Evolutionary conservation across 2,329 filamentous ascomycete genomes (phyloP).

Genomic region (Spiromastix sp.): DNA sequence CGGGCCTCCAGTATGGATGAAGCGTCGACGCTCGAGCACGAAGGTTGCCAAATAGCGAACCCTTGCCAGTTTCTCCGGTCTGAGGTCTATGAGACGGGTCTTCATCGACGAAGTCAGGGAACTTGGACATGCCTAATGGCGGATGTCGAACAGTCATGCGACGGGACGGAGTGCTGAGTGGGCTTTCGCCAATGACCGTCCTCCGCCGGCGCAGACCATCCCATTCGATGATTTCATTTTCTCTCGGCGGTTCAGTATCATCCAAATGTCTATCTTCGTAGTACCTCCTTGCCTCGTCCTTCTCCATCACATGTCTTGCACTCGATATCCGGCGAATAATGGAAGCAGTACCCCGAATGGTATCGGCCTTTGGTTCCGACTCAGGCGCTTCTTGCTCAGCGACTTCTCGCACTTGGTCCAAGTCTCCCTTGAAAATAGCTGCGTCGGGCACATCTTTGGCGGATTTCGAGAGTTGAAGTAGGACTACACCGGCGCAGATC

Average conservation of each 20-base stretch:
- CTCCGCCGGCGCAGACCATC: constrained; percentile 74
- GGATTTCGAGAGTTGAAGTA: constrained; percentile 94
- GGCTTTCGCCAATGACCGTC: constrained; percentile 42
- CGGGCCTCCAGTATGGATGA: constrained; percentile 26
- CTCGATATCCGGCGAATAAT: constrained; percentile 75
- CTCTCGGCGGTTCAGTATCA: constrained; percentile 61
- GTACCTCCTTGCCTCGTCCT: constrained; percentile 66
- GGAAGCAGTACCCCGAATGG: constrained; percentile 81
- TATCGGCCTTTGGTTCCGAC: constrained; percentile 89
- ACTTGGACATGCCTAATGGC: constrained; percentile 77
- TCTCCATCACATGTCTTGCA: constrained; percentile 65
- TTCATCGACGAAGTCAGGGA: constrained; percentile 58
- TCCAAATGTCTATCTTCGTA: constrained; percentile 67
- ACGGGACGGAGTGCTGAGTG: constrained; percentile 26
- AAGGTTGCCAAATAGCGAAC: constrained; percentile 28
- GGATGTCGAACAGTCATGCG: constrained; percentile 50
- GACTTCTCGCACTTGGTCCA: constrained; percentile 91
- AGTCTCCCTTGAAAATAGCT: constrained; percentile 81
- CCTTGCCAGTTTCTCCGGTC: constrained; percentile 19
- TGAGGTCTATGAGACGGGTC: constrained; percentile 29
- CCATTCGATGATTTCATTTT: constrained; percentile 79
- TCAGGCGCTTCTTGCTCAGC: constrained; percentile 95
- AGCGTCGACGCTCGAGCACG: constrained; percentile 30
- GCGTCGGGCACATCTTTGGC: constrained; percentile 94
- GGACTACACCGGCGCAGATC: constrained; percentile 84